phyloP scores from a whole-genome alignment of 345 rosid genomes.

The Fremontodendron californicum region DNA sequence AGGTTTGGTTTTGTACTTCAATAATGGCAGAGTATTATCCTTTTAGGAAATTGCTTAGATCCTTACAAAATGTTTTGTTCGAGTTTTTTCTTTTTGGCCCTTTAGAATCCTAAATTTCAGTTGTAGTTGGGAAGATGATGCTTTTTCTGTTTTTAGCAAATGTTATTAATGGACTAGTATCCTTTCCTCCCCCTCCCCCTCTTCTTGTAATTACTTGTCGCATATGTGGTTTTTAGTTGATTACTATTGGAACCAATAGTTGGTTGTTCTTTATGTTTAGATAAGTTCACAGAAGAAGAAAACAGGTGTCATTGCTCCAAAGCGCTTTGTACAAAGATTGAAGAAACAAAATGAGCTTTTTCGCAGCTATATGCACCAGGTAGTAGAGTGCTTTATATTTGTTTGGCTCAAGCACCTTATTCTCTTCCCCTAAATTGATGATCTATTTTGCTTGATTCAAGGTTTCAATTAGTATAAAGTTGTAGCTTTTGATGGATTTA shows the following conservation, averaged over 20 bases:
- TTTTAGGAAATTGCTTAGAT: not conserved
- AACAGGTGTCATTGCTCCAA: slow-evolving; percentile 98
- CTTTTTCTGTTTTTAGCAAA: not conserved
- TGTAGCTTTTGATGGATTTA: not conserved
- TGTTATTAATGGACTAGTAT: not conserved
- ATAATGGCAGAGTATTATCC: not conserved
- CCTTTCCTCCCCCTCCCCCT: not conserved
- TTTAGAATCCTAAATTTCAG: not conserved
- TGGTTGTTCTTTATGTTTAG: slow-evolving; percentile 37
- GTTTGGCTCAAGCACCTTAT: not conserved
- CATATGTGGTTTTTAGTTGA: slow-evolving; percentile 7
- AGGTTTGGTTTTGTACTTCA: not conserved
- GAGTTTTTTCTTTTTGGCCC: not conserved
- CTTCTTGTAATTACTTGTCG: not conserved
- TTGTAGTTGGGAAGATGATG: not conserved
- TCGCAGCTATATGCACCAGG: slow-evolving; percentile 99
- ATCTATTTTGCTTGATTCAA: not conserved
- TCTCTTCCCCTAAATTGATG: not conserved
- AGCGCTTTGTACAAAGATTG: slow-evolving; percentile 94
- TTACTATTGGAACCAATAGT: slow-evolving; percentile 15
- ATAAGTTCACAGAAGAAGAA: slow-evolving; percentile 99
- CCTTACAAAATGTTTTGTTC: not conserved
- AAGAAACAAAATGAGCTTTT: slow-evolving; percentile 99
- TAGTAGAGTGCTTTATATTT: slow-evolving; percentile 15
- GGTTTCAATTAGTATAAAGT: not conserved